Evolutionary conservation across 495 filamentous ascomycete genomes (phyloP).

Genomic region (Hypoxylon lenormandii): DNA sequence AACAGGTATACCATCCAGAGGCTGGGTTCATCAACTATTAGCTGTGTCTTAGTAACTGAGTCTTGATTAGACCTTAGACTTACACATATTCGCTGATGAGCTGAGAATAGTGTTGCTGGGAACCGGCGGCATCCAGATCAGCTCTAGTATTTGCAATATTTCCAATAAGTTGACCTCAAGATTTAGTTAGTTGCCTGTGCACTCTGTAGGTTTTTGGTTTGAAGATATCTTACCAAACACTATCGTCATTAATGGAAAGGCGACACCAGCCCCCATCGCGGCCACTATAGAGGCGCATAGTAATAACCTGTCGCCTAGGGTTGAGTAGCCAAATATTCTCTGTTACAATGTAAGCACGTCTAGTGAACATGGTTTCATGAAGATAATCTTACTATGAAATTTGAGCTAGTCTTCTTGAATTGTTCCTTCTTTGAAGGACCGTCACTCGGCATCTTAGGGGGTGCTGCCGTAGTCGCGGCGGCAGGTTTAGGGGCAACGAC

Average conservation of each 20-base stretch:
- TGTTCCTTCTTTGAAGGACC: constrained; percentile 28
- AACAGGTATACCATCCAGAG: constrained; percentile 73
- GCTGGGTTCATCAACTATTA: constrained; percentile 40
- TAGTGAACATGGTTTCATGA: background rate
- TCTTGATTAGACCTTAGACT: constrained; percentile 4
- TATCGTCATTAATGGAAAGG: constrained; percentile 63
- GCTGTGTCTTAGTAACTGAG: background rate
- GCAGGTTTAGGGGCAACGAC: constrained; percentile 5
- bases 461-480: constrained; percentile 3
- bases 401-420: constrained; percentile 50
- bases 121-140: constrained; percentile 23
- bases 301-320: constrained; percentile 58
- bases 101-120: constrained; percentile 33
- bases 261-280: constrained; percentile 65
- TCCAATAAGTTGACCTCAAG: constrained; percentile 58
- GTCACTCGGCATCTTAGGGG: background rate
- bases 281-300: constrained; percentile 56
- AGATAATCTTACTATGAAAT: constrained; percentile 50
- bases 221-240: constrained; percentile 56
- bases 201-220: background rate
- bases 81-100: constrained; percentile 49
- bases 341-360: constrained; percentile 36
- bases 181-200: constrained; percentile 17
- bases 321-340: constrained; percentile 65
- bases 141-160: constrained; percentile 40